Evolutionary conservation across 768 basidiomycete species (phyloP).

Genomic region (Phanerochaete carnosa): DNA sequence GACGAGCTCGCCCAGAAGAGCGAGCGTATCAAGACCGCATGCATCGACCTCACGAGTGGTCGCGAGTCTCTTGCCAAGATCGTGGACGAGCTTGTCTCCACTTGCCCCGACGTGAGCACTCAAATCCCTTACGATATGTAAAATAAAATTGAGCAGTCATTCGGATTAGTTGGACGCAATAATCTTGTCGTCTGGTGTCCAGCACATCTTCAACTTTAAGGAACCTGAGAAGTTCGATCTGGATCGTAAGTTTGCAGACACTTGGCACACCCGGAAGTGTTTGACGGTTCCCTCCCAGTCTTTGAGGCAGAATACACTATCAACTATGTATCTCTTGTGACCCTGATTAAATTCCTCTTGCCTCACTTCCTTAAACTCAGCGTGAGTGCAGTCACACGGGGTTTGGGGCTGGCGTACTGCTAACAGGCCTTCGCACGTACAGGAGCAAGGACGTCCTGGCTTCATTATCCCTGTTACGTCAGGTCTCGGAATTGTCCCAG

Average conservation of each 20-base stretch:
- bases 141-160: background rate
- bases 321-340: constrained; percentile 53
- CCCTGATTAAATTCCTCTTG: constrained; percentile 43
- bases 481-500: constrained; percentile 45
- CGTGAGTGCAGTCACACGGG: constrained; percentile 28
- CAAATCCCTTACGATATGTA: background rate
- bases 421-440: background rate
- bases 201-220: constrained; percentile 45
- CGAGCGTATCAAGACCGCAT: constrained; percentile 37
- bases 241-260: constrained; percentile 27
- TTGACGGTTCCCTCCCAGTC: constrained; percentile 23
- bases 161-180: constrained; percentile 49
- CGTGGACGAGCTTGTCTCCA: constrained; percentile 37
- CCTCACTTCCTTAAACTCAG: constrained; percentile 55
- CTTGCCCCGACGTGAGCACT: constrained; percentile 45
- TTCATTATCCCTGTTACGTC: constrained; percentile 53
- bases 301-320: constrained; percentile 45
- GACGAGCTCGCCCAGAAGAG: constrained; percentile 38
- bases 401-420: background rate
- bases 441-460: constrained; percentile 44
- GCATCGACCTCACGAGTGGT: constrained; percentile 42
- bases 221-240: constrained; percentile 39
- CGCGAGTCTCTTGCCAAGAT: constrained; percentile 36
- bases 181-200: constrained; percentile 51
- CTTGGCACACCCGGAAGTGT: background rate